These are phyloP conservation scores for Gautieria morchelliformis DNA, from an alignment of 768 basidiomycete genomes.

Conservation along the genomic window DNA sequence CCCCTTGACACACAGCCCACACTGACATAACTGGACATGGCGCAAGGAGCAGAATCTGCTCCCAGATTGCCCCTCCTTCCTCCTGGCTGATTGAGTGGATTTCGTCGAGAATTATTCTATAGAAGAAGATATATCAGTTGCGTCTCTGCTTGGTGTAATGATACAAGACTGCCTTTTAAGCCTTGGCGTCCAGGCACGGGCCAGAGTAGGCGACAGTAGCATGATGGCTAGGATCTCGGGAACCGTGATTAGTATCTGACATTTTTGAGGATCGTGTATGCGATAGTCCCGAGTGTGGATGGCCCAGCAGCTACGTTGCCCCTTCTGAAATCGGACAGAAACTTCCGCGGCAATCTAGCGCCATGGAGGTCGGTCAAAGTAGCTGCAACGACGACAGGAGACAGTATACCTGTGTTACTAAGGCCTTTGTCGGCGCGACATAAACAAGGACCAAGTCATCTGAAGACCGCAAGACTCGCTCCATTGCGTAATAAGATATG, in stretches of 20 bases:
- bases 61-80: constrained; percentile 56
- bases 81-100: constrained; percentile 61
- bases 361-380: not conserved
- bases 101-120: constrained; percentile 57
- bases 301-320: constrained; percentile 31
- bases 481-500: constrained; percentile 73
- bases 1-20: not conserved
- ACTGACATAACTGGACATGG: constrained; percentile 65
- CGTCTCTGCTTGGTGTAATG: not conserved
- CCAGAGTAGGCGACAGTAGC: constrained; percentile 58
- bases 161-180: constrained; percentile 41
- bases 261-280: constrained; percentile 51
- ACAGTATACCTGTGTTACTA: constrained; percentile 45
- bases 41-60: constrained; percentile 60
- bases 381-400: not conserved
- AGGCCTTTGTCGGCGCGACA: constrained; percentile 66
- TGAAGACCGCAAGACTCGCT: constrained; percentile 48
- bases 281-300: constrained; percentile 59
- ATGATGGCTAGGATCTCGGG: constrained; percentile 62
- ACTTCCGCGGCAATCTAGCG: constrained; percentile 51
- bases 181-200: constrained; percentile 49
- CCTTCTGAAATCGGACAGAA: constrained; percentile 60
- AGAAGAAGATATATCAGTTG: not conserved
- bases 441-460: constrained; percentile 64
- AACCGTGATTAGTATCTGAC: constrained; percentile 67